Evolutionary conservation across 148 eudicot genomes (phyloP).

Genomic region (Persicaria tinctoria): DNA sequence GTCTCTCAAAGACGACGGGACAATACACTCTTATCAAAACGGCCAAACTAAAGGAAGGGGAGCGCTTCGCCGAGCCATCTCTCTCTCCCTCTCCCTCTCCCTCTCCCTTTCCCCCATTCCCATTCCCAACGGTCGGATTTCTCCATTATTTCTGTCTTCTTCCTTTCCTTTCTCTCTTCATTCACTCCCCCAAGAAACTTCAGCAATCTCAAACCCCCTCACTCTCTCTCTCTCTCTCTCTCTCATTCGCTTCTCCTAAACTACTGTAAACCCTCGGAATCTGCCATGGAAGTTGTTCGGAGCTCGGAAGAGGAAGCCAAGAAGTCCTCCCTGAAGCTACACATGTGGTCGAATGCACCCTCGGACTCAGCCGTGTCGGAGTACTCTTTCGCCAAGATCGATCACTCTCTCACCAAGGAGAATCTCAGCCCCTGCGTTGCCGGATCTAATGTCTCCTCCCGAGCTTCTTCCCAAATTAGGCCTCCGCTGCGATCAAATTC

Average conservation of each 20-base stretch:
- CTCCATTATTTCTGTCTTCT: slow-evolving; percentile 11
- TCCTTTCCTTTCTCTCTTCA: background rate
- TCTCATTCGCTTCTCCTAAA: background rate
- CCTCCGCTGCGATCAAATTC: slow-evolving; percentile 24
- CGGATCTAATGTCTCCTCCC: background rate
- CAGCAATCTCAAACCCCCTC: slow-evolving; percentile 1
- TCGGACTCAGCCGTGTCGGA: slow-evolving; percentile 40
- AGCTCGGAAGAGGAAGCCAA: slow-evolving; percentile 37
- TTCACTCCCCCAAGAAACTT: background rate
- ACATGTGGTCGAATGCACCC: slow-evolving; percentile 76
- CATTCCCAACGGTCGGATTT: slow-evolving; percentile 12
- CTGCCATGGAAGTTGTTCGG: slow-evolving; percentile 19
- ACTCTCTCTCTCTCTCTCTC: slow-evolving; percentile 5
- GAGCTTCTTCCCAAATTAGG: background rate
- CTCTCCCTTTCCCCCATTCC: background rate
- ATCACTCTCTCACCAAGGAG: slow-evolving; percentile 16
- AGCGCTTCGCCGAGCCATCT: slow-evolving; percentile 11
- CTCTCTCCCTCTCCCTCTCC: background rate
- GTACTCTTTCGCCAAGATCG: slow-evolving; percentile 26
- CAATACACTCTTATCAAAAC: slow-evolving; percentile 8
- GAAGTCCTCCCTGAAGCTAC: slow-evolving; percentile 31
- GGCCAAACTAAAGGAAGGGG: background rate
- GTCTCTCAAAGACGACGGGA: background rate
- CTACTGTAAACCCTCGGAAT: slow-evolving; percentile 4
- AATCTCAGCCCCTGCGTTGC: slow-evolving; percentile 11